Conservation (phyloP, 345 rosid genomes). For the Capsella bursapastoris region DNA sequence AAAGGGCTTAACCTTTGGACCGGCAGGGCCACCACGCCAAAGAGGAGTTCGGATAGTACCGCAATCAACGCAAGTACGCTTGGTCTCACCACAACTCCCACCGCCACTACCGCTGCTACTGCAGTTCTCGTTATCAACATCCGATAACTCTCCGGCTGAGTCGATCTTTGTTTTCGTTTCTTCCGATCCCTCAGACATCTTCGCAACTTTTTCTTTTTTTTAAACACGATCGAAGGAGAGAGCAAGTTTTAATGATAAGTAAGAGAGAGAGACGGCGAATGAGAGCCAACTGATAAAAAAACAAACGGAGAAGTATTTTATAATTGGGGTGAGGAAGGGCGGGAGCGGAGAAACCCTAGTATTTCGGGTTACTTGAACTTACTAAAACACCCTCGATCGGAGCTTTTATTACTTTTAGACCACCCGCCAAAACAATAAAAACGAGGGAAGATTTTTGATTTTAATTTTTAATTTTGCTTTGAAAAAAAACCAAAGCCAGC, state of each 20-base stretch:
- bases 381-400: constrained; percentile 34
- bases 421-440: constrained; percentile 47
- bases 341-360: constrained; percentile 58
- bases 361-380: background rate
- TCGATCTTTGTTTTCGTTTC: constrained; percentile 40
- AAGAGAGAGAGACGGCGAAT: constrained; percentile 24
- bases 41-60: constrained; percentile 92
- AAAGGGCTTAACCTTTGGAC: constrained; percentile 64
- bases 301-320: constrained; percentile 39
- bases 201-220: background rate
- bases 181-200: constrained; percentile 52
- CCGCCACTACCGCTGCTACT: constrained; percentile 43
- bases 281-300: constrained; percentile 26
- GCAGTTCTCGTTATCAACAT: constrained; percentile 49
- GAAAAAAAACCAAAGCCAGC: too few species aligned
- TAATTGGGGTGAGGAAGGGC: constrained; percentile 36
- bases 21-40: constrained; percentile 99
- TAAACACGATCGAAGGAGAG: background rate
- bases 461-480: background rate
- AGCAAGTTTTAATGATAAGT: constrained; percentile 3
- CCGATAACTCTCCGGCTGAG: constrained; percentile 41
- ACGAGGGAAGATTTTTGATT: constrained; percentile 8
- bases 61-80: constrained; percentile 87
- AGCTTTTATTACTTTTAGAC: constrained; percentile 23
- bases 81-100: constrained; percentile 44